Evolutionary conservation across 2,329 filamentous ascomycete species (phyloP).

Genomic region (Ophiosphaerella herpotricha): DNA sequence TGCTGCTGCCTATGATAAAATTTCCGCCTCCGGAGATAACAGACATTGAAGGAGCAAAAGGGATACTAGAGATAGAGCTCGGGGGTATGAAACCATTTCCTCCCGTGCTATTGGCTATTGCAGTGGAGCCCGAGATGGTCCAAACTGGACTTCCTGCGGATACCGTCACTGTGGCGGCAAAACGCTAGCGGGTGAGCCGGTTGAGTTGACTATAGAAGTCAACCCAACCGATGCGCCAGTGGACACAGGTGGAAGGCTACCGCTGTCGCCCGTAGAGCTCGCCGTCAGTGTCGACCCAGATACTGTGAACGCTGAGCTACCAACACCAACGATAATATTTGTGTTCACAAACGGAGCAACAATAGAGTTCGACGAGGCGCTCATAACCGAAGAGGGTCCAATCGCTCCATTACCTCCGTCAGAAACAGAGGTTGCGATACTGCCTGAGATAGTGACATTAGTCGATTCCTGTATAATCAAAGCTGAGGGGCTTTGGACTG

Average conservation of each 20-base stretch:
- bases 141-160: neutral
- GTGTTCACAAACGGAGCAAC: conserved; percentile 4
- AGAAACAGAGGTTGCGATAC: conserved; percentile 15
- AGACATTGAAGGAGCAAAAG: neutral
- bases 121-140: conserved; percentile 2
- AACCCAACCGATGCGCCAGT: conserved; percentile 9
- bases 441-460: conserved; percentile 15
- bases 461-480: conserved; percentile 7
- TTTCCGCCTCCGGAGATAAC: neutral
- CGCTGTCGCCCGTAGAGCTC: conserved; percentile 13
- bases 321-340: conserved; percentile 8
- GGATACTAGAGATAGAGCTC: neutral
- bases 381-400: conserved; percentile 6
- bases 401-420: conserved; percentile 18
- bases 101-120: conserved; percentile 13
- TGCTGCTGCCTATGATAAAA: neutral
- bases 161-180: neutral
- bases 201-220: conserved; percentile 6
- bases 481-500: neutral
- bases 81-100: conserved; percentile 13
- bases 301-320: conserved; percentile 4
- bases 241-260: conserved; percentile 11
- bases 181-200: neutral
- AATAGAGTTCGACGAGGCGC: conserved; percentile 2
- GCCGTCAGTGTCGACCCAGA: conserved; percentile 9